A percentile compares a stretch with the other conserved stretches of the same genome.
phyloP scores from a whole-genome alignment of 1,284 basidiomycete species.

The Trichosporon sp. region DNA sequence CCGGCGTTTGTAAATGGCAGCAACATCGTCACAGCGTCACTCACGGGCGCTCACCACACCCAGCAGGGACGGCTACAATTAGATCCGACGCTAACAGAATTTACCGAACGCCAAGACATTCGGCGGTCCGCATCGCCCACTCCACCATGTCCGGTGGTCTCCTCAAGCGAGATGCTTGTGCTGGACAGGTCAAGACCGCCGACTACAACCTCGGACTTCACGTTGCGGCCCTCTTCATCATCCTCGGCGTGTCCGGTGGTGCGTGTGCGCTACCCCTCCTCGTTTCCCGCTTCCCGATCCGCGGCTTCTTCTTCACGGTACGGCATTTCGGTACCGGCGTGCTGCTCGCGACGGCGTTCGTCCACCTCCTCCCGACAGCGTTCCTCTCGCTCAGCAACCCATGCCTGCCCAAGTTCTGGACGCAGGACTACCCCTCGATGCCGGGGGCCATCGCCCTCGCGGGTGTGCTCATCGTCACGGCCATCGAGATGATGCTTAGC shows the following conservation, averaged over 20 bases:
- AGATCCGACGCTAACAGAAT: neutral
- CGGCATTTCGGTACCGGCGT: constrained; percentile 4
- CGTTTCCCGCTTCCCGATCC: neutral
- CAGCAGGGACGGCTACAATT: too few relatives aligned
- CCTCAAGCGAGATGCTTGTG: constrained; percentile 1
- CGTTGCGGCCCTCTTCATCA: constrained; percentile 4
- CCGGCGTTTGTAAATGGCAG: too few relatives aligned
- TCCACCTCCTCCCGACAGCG: neutral
- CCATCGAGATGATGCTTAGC: neutral
- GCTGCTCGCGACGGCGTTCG: constrained; percentile 2
- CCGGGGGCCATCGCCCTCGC: constrained; percentile 2
- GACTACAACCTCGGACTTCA: neutral
- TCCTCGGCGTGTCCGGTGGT: constrained; percentile 2
- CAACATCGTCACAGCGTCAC: too few relatives aligned
- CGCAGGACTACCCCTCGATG: constrained; percentile 2
- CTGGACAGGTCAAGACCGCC: neutral
- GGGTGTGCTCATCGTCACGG: neutral
- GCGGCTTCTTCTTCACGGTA: constrained; percentile 1
- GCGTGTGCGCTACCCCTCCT: neutral
- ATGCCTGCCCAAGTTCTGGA: constrained; percentile 4
- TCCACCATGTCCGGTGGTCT: neutral
- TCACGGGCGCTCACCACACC: too few relatives aligned
- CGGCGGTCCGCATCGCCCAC: neutral
- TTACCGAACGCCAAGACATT: neutral
- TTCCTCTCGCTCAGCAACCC: constrained; percentile 5